phyloP scores from a whole-genome alignment of 2,329 filamentous ascomycete genomes.

The Colletotrichum sublineola region DNA sequence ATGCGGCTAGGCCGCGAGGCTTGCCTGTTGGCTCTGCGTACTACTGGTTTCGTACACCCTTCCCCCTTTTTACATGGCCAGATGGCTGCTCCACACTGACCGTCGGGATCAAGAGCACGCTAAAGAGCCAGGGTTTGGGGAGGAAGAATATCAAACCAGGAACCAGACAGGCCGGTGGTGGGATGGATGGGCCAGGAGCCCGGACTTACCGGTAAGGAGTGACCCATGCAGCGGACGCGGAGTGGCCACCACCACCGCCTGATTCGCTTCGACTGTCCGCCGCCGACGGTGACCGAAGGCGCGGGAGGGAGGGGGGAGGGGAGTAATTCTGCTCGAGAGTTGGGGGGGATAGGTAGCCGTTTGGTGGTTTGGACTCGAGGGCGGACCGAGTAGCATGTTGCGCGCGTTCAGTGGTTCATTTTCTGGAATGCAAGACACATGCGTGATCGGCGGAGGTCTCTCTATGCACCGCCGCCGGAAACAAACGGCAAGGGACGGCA shows the following conservation, averaged over 20 bases:
- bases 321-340: neutral
- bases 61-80: neutral
- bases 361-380: neutral
- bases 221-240: slow-evolving; percentile 11
- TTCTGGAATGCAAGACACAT: neutral
- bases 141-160: slow-evolving; percentile 34
- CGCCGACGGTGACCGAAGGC: neutral
- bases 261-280: slow-evolving; percentile 24
- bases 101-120: neutral
- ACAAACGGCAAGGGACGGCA: slow-evolving; percentile 15
- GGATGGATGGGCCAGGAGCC: slow-evolving; percentile 19
- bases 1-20: slow-evolving; percentile 7
- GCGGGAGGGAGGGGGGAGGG: neutral
- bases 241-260: neutral
- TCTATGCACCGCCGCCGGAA: slow-evolving; percentile 1
- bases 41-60: neutral
- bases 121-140: neutral
- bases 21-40: neutral
- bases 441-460: neutral
- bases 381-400: neutral
- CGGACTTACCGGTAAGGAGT: slow-evolving; percentile 27
- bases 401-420: neutral
- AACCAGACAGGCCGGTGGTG: slow-evolving; percentile 16
- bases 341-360: too few species aligned
- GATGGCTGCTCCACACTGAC: neutral